phyloP scores from a whole-genome alignment of 1,284 basidiomycete genomes.

The Schizophyllum amplum region DNA sequence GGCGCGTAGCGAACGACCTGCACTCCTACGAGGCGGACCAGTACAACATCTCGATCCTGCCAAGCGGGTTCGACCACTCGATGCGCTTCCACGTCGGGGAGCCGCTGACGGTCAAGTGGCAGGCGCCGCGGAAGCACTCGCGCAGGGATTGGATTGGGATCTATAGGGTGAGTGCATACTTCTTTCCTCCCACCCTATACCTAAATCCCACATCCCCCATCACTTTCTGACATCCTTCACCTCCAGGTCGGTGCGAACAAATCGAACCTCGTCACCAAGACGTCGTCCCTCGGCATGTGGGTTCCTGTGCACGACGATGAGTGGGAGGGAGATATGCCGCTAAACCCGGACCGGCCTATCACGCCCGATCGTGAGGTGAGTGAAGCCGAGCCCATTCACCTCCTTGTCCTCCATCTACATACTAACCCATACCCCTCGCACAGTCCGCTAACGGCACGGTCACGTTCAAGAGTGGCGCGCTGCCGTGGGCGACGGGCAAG shows the following conservation, averaged over 20 bases:
- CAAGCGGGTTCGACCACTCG: slow-evolving; percentile 39
- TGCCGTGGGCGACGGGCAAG: slow-evolving; percentile 82
- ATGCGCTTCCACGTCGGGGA: slow-evolving; percentile 84
- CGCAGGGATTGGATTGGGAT: slow-evolving; percentile 97
- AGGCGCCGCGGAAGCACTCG: slow-evolving; percentile 81
- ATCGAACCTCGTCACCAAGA: slow-evolving; percentile 75
- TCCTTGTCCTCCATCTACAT: too few relatives aligned
- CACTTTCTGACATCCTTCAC: slow-evolving; percentile 8
- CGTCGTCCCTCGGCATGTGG: slow-evolving; percentile 90
- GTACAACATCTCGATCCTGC: slow-evolving; percentile 63
- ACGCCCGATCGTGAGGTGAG: slow-evolving; percentile 26
- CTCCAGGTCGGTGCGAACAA: slow-evolving; percentile 78
- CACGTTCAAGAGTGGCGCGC: slow-evolving; percentile 66
- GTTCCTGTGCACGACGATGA: slow-evolving; percentile 86
- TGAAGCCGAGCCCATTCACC: too few relatives aligned
- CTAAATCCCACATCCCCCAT: slow-evolving; percentile 4
- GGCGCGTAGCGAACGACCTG: slow-evolving; percentile 77
- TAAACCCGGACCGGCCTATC: slow-evolving; percentile 32
- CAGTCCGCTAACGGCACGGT: slow-evolving; percentile 59
- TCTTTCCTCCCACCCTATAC: background rate
- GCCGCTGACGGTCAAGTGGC: slow-evolving; percentile 82
- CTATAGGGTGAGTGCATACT: slow-evolving; percentile 50
- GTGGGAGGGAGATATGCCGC: slow-evolving; percentile 83
- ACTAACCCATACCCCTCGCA: too few relatives aligned
- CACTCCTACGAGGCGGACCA: slow-evolving; percentile 72